Evolutionary conservation across 192 early-diverging fungal species (phyloP).

Genomic region (Coemansia sp.): DNA sequence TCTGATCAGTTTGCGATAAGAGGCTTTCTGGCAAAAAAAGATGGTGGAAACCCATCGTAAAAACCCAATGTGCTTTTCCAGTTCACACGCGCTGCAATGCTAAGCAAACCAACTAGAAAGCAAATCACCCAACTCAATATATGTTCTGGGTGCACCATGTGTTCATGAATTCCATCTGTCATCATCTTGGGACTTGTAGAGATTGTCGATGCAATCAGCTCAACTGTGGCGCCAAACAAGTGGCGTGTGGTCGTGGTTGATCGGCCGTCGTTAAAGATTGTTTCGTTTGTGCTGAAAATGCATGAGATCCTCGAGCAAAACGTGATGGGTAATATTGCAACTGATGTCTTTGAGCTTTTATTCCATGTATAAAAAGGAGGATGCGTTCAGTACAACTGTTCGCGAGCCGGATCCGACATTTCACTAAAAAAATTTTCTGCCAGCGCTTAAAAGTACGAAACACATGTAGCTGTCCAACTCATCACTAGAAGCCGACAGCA

Average conservation of each 20-base stretch:
- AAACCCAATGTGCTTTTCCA: background rate
- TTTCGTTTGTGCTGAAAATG: constrained; percentile 53
- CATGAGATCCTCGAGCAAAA: constrained; percentile 49
- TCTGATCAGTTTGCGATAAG: constrained; percentile 1
- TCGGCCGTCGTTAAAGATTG: constrained; percentile 45
- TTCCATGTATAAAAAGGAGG: background rate
- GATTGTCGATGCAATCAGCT: constrained; percentile 46
- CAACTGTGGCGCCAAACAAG: constrained; percentile 28
- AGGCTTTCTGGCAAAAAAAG: background rate
- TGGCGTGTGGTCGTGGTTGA: constrained; percentile 57
- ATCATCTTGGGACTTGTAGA: constrained; percentile 16
- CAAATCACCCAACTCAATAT: background rate
- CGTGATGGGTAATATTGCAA: constrained; percentile 34
- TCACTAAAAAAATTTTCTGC: too few species aligned
- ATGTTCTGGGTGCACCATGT: background rate
- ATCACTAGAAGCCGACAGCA: constrained; percentile 48
- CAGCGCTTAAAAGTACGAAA: too few species aligned
- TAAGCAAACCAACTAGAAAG: background rate
- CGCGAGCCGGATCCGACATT: too few species aligned
- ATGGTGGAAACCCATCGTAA: background rate
- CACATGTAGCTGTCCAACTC: constrained; percentile 43
- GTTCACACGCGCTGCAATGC: background rate
- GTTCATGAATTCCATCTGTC: background rate
- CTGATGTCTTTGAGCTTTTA: background rate
- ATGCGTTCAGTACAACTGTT: too few species aligned